These are phyloP conservation scores for Solanum hybrid DNA, from an alignment of 305 asterid species.

Conservation along the genomic window DNA sequence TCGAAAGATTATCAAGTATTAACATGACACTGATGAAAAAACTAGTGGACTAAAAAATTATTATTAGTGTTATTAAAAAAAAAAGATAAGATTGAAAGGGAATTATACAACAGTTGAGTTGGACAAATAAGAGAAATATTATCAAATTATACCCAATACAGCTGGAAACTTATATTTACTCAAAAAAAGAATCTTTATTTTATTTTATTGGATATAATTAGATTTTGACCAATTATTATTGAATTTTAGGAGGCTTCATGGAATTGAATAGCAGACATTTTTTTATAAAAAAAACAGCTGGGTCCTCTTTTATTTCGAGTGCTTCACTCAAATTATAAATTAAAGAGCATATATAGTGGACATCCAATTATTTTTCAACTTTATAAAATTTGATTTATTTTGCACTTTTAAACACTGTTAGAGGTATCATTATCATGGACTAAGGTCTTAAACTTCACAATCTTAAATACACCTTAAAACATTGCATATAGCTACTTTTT, in stretches of 20 bases:
- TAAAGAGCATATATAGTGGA: neutral
- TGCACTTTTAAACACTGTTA: neutral
- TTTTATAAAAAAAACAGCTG: neutral
- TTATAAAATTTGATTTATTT: neutral
- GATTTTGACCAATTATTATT: neutral
- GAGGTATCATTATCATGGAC: neutral
- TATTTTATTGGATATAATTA: neutral
- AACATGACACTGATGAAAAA: neutral
- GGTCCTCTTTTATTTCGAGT: neutral
- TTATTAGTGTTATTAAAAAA: neutral
- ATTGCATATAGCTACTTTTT: neutral
- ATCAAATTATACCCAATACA: neutral
- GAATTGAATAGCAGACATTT: neutral
- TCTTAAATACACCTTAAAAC: neutral
- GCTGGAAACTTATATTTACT: neutral
- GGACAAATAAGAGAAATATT: neutral
- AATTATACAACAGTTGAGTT: neutral
- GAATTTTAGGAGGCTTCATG: neutral
- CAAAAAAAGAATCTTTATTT: too few relatives aligned
- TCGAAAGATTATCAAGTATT: neutral
- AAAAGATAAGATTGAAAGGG: neutral
- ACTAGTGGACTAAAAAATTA: neutral
- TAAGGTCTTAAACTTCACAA: neutral
- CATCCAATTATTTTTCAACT: constrained; percentile 2
- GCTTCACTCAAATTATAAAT: neutral